Conservation (phyloP, 495 filamentous ascomycete species). For the Penicillium lagena region DNA sequence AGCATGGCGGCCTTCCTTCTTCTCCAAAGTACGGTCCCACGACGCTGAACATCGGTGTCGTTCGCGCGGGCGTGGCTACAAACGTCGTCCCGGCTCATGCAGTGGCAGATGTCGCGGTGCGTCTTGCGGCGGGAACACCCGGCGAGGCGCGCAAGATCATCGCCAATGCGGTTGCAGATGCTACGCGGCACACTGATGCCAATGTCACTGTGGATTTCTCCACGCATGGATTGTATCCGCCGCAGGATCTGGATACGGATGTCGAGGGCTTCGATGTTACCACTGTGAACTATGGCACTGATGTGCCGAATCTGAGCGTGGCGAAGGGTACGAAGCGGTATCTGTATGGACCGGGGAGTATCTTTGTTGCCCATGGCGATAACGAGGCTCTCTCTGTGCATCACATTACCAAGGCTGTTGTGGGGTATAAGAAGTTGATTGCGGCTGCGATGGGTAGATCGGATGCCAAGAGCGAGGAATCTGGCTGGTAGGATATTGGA, state of each 20-base stretch:
- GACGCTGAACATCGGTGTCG: conserved; percentile 75
- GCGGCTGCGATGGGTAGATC: conserved; percentile 47
- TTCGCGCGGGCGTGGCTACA: conserved; percentile 76
- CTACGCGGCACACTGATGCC: conserved; percentile 50
- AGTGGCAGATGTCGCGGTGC: conserved; percentile 55
- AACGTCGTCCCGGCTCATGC: conserved; percentile 83
- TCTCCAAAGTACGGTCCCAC: conserved; percentile 76
- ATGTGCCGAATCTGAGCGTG: conserved; percentile 68
- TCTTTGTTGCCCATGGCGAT: conserved; percentile 82
- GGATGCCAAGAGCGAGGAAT: too few relatives aligned
- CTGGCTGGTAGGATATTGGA: too few relatives aligned
- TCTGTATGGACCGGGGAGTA: conserved; percentile 82
- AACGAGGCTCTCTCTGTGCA: conserved; percentile 69
- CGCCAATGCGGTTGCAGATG: conserved; percentile 46
- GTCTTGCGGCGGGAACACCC: conserved; percentile 68
- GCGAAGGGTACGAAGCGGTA: conserved; percentile 60
- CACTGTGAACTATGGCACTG: conserved; percentile 87
- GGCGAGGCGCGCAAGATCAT: conserved; percentile 47
- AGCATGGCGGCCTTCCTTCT: conserved; percentile 54
- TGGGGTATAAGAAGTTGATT: conserved; percentile 66
- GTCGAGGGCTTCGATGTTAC: conserved; percentile 75
- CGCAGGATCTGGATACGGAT: conserved; percentile 72
- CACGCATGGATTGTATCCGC: conserved; percentile 54
- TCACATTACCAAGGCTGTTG: conserved; percentile 63
- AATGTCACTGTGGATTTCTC: conserved; percentile 55